A percentile compares a stretch with the other conserved stretches of the same genome.
Evolutionary conservation across 768 basidiomycete genomes (phyloP).

Genomic region (Leccinum sublutescens): DNA sequence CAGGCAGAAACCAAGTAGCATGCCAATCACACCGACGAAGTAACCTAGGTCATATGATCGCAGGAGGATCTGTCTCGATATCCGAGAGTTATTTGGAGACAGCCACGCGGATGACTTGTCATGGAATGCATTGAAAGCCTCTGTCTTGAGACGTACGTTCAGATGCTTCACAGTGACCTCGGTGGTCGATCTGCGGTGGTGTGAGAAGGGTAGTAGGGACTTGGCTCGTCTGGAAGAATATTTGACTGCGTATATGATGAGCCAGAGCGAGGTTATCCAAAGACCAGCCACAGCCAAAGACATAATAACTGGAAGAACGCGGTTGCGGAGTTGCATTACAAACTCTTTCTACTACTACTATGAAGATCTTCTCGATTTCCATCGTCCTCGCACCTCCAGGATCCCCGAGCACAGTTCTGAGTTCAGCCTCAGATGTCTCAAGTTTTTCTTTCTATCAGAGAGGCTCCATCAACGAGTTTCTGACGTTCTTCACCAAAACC

Average conservation of each 20-base stretch:
- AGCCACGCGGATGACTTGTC: slow-evolving; percentile 41
- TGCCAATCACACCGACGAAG: slow-evolving; percentile 45
- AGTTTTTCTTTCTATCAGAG: slow-evolving; percentile 94
- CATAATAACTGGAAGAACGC: slow-evolving; percentile 20
- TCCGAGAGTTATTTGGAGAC: slow-evolving; percentile 27
- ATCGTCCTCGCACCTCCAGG: slow-evolving; percentile 66
- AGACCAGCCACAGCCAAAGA: slow-evolving; percentile 18
- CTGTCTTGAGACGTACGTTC: slow-evolving; percentile 44
- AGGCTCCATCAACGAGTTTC: slow-evolving; percentile 85
- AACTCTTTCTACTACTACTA: slow-evolving; percentile 32
- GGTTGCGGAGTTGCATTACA: slow-evolving; percentile 1
- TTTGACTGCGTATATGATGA: slow-evolving; percentile 27
- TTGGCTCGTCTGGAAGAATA: slow-evolving; percentile 18
- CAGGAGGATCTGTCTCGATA: slow-evolving; percentile 29
- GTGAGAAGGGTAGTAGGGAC: slow-evolving; percentile 22
- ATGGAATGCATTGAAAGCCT: slow-evolving; percentile 48
- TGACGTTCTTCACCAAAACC: slow-evolving; percentile 92
- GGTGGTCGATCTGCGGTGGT: slow-evolving; percentile 16
- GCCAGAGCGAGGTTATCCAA: slow-evolving; percentile 26
- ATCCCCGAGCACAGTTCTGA: slow-evolving; percentile 61
- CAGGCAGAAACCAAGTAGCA: slow-evolving; percentile 41
- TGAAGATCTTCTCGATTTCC: slow-evolving; percentile 88
- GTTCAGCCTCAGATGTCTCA: slow-evolving; percentile 74
- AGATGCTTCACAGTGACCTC: slow-evolving; percentile 27
- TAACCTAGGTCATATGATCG: slow-evolving; percentile 52